Evolutionary conservation across 495 filamentous ascomycete genomes (phyloP).

Genomic region (Acidiella bohemica): DNA sequence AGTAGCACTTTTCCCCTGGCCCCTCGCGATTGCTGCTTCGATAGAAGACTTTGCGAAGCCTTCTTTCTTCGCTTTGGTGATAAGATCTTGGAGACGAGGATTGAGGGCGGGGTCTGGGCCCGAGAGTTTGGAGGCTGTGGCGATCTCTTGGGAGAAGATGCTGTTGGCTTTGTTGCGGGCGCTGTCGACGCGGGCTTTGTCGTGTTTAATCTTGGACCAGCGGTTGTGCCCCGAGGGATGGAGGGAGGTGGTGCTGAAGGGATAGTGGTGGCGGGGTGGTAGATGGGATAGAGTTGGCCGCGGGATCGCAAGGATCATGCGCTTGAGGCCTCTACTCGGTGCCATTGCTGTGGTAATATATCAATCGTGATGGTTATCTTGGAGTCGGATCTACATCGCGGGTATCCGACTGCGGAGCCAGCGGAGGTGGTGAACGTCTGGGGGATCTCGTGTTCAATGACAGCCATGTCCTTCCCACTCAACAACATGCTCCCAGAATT

Average conservation of each 20-base stretch:
- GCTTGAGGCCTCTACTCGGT: conserved; percentile 13
- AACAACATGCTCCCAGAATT: too few relatives aligned
- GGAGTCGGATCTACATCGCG: background rate
- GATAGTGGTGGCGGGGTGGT: conserved; percentile 14
- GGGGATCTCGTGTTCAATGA: too few relatives aligned
- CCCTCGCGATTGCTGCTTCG: conserved; percentile 70
- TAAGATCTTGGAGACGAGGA: conserved; percentile 52
- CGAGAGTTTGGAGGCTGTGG: conserved; percentile 43
- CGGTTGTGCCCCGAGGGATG: conserved; percentile 64
- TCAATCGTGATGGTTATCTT: too few relatives aligned
- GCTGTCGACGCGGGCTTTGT: conserved; percentile 69
- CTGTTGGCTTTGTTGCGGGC: conserved; percentile 39
- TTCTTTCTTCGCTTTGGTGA: conserved; percentile 73
- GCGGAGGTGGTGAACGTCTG: too few relatives aligned
- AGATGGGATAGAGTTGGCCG: too few relatives aligned
- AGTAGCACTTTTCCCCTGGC: conserved; percentile 62
- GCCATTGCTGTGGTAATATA: conserved; percentile 5
- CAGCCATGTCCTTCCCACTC: too few relatives aligned
- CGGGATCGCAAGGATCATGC: too few relatives aligned
- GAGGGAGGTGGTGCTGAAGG: conserved; percentile 39
- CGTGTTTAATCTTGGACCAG: conserved; percentile 92
- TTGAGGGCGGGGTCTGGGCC: conserved; percentile 64
- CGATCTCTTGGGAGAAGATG: conserved; percentile 37
- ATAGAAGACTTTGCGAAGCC: conserved; percentile 73
- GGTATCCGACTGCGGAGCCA: too few relatives aligned